Percentiles rank a stretch among this genome's conserved stretches.
Evolutionary conservation across 345 rosid species (phyloP).

Genomic region (Corchorus olitorius): DNA sequence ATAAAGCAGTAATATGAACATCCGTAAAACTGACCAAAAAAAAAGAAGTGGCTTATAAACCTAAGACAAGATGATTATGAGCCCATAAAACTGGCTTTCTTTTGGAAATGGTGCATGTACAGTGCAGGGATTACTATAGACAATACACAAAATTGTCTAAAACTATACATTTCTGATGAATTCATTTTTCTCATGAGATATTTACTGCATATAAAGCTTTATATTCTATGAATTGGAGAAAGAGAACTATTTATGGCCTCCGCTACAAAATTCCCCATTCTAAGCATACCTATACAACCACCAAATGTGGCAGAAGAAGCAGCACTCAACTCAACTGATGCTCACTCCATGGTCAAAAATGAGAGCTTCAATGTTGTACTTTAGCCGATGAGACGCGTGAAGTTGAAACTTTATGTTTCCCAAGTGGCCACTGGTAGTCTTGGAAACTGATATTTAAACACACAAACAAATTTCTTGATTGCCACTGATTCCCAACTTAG

Average conservation of each 20-base stretch:
- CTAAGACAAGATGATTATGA: too few relatives aligned
- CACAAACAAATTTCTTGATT: background rate
- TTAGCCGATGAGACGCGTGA: background rate
- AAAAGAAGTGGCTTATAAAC: too few relatives aligned
- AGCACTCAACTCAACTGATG: background rate
- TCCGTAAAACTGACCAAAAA: too few relatives aligned
- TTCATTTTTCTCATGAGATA: background rate
- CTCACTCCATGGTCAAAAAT: background rate
- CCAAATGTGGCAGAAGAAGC: background rate
- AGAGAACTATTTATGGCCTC: background rate
- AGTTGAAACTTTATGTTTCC: background rate
- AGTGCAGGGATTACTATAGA: background rate
- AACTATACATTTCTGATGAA: background rate
- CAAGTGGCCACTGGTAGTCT: background rate
- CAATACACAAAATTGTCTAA: background rate
- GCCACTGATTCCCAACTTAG: slow-evolving; percentile 21
- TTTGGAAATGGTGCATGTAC: background rate
- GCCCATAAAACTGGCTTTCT: too few relatives aligned
- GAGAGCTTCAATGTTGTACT: background rate
- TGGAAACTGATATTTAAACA: background rate
- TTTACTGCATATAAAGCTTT: background rate
- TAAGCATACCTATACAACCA: background rate
- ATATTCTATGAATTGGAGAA: background rate
- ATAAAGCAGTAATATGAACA: too few relatives aligned
- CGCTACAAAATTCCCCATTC: background rate